A percentile compares a stretch with the other conserved stretches of the same genome.
Conservation (phyloP, 257 asterid genomes). For the Cinchona pubescens region DNA sequence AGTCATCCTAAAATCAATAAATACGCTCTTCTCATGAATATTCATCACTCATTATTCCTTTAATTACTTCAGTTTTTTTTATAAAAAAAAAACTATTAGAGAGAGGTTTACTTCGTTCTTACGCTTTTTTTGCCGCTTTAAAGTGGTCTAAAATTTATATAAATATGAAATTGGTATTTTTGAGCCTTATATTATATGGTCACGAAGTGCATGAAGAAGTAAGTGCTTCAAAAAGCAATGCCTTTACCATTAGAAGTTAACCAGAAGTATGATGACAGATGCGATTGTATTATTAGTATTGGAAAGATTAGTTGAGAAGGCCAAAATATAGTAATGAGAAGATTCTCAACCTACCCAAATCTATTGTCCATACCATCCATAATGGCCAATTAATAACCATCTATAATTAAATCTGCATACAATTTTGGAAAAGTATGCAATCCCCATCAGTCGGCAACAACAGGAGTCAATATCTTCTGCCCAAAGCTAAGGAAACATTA, state of each 20-base stretch:
- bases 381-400: background rate
- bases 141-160: background rate
- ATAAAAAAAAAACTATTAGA: too few species aligned
- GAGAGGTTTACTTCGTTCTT: background rate
- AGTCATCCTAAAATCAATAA: background rate
- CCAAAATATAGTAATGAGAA: background rate
- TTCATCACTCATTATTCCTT: background rate
- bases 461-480: too few species aligned
- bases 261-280: background rate
- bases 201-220: background rate
- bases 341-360: background rate
- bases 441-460: background rate
- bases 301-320: constrained; percentile 1
- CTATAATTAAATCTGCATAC: background rate
- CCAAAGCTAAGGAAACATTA: background rate
- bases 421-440: background rate
- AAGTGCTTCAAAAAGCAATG: background rate
- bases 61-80: too few species aligned
- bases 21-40: background rate
- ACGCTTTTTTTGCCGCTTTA: background rate
- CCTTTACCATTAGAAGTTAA: background rate
- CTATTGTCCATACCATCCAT: background rate
- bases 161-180: background rate
- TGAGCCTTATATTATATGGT: background rate
- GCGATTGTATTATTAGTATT: background rate